Evolutionary conservation across 495 filamentous ascomycete genomes (phyloP).

Genomic region (Neurospora sp.): DNA sequence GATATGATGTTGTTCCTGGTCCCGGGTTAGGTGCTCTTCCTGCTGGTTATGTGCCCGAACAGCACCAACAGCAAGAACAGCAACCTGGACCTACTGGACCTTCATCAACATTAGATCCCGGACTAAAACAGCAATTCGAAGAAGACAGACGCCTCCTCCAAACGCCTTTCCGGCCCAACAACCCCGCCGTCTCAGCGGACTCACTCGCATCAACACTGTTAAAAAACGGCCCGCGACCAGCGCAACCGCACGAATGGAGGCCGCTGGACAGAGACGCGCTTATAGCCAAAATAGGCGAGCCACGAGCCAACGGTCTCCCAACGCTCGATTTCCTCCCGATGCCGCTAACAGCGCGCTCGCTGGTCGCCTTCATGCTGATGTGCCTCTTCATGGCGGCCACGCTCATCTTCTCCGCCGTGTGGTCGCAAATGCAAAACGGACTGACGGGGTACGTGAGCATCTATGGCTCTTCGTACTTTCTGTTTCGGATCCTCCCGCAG

Average conservation of each 20-base stretch:
- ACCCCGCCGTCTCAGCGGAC: constrained; percentile 15
- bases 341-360: constrained; percentile 51
- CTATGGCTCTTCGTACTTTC: constrained; percentile 66
- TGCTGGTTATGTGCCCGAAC: neutral
- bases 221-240: constrained; percentile 10
- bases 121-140: neutral
- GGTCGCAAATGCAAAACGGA: constrained; percentile 52
- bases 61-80: constrained; percentile 1
- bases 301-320: constrained; percentile 19
- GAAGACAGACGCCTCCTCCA: neutral
- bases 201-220: constrained; percentile 20
- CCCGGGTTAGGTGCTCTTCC: neutral
- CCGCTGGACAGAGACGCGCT: constrained; percentile 13
- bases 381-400: constrained; percentile 62
- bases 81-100: neutral
- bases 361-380: constrained; percentile 47
- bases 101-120: neutral
- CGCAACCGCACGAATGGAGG: constrained; percentile 21
- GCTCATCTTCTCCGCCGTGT: constrained; percentile 64
- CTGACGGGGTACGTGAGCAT: constrained; percentile 55
- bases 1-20: neutral
- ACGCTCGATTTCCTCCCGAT: constrained; percentile 55
- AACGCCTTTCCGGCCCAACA: constrained; percentile 1
- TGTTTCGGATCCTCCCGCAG: constrained; percentile 76
- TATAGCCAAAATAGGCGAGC: constrained; percentile 4